Conservation (phyloP, 1,284 basidiomycete genomes). For the Sanghuangporus sanghuang region DNA sequence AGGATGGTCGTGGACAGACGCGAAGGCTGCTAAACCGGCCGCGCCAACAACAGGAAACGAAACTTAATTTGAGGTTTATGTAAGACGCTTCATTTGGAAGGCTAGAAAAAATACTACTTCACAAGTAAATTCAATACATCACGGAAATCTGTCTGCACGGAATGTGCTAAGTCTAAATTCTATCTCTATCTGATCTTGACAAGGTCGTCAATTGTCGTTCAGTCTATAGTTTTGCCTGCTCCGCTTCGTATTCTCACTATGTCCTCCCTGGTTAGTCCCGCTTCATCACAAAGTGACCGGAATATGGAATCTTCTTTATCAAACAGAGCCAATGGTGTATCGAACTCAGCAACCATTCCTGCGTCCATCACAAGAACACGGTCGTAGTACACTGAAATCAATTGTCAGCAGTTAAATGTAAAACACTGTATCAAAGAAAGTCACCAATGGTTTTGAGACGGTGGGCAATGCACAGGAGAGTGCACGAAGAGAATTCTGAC, state of each 20-base stretch:
- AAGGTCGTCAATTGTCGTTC: not conserved
- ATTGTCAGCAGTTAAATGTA: not conserved
- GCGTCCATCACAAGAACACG: slow-evolving; percentile 72
- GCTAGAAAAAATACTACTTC: not conserved
- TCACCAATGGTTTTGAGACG: slow-evolving; percentile 70
- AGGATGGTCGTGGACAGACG: slow-evolving; percentile 5
- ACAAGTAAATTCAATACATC: not conserved
- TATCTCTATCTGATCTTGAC: not conserved
- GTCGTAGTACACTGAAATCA: slow-evolving; percentile 59
- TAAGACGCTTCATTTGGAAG: slow-evolving; percentile 4
- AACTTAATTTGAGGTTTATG: slow-evolving; percentile 7
- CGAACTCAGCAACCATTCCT: slow-evolving; percentile 69
- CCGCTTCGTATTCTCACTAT: slow-evolving; percentile 34
- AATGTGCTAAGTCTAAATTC: too few species aligned
- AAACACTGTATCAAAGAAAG: slow-evolving; percentile 19
- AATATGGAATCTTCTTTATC: slow-evolving; percentile 68
- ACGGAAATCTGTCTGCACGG: not conserved
- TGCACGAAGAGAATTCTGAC: slow-evolving; percentile 58
- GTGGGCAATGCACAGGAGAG: slow-evolving; percentile 72
- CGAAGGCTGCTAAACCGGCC: slow-evolving; percentile 1
- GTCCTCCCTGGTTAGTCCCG: slow-evolving; percentile 54
- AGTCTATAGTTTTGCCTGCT: not conserved
- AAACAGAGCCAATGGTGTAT: slow-evolving; percentile 73
- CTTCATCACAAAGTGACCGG: slow-evolving; percentile 71
- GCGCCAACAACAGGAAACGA: slow-evolving; percentile 3